Evolutionary conservation across 768 basidiomycete species (phyloP).

Genomic region (Exidia glandulosa): DNA sequence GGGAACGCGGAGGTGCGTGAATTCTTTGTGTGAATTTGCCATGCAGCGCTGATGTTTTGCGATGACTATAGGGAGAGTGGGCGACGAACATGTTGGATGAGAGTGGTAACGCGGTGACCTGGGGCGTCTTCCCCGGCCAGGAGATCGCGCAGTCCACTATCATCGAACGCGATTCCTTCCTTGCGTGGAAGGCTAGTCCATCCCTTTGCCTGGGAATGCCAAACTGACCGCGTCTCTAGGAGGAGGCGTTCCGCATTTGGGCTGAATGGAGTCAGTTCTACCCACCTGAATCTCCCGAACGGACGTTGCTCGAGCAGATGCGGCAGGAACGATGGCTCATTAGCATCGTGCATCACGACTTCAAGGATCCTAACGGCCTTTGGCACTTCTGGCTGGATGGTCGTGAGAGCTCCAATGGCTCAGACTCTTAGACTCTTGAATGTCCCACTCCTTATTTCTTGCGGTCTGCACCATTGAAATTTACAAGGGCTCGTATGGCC

Average conservation of each 20-base stretch:
- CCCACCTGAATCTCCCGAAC: conserved; percentile 59
- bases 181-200: conserved; percentile 82
- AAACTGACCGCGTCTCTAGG: conserved; percentile 34
- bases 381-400: conserved; percentile 71
- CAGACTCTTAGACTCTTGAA: too few species aligned
- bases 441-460: too few species aligned
- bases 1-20: conserved; percentile 54
- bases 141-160: conserved; percentile 95
- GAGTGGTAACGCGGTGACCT: conserved; percentile 90
- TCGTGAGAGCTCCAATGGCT: neutral
- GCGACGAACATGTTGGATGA: conserved; percentile 68
- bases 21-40: neutral
- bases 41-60: neutral
- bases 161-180: conserved; percentile 89
- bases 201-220: neutral
- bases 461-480: too few species aligned
- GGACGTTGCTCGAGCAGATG: conserved; percentile 61
- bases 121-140: conserved; percentile 96
- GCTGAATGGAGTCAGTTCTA: conserved; percentile 87
- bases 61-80: conserved; percentile 71
- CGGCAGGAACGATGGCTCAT: conserved; percentile 77
- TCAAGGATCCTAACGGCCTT: conserved; percentile 61
- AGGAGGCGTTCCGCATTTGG: conserved; percentile 96
- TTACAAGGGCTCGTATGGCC: too few species aligned
- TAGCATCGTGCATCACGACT: conserved; percentile 89